Evolutionary conservation across 2,329 filamentous ascomycete genomes (phyloP).

Genomic region (Zelopaecilomyces penicillatus): DNA sequence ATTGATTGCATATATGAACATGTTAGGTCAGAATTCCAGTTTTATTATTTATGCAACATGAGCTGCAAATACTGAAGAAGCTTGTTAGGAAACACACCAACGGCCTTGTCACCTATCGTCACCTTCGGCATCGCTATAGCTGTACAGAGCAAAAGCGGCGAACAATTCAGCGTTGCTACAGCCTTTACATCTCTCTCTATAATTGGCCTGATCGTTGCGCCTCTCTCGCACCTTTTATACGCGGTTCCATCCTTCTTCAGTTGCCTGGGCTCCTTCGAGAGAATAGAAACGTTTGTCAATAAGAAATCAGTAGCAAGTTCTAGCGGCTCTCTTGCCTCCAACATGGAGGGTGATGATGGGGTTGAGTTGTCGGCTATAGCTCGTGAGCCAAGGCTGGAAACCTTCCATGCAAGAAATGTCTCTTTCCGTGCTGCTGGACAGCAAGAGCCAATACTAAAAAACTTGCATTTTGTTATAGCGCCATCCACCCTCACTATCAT

Average conservation of each 20-base stretch:
- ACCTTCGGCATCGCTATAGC: slow-evolving; percentile 16
- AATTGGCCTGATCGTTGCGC: slow-evolving; percentile 14
- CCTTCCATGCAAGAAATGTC: background rate
- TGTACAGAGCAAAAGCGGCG: background rate
- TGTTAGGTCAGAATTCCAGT: slow-evolving; percentile 11
- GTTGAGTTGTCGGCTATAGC: background rate
- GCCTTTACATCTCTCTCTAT: slow-evolving; percentile 18
- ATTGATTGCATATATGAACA: slow-evolving; percentile 13
- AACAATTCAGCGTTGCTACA: slow-evolving; percentile 3
- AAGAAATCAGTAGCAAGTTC: background rate
- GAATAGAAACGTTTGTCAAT: slow-evolving; percentile 11
- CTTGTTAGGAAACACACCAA: slow-evolving; percentile 6
- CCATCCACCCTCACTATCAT: background rate
- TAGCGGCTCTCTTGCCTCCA: background rate
- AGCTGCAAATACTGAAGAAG: slow-evolving; percentile 1
- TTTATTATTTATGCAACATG: too few relatives aligned
- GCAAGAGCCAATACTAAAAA: background rate
- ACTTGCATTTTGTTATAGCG: background rate
- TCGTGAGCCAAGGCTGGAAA: background rate
- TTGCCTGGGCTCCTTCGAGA: slow-evolving; percentile 16
- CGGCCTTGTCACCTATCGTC: slow-evolving; percentile 9
- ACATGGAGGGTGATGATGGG: background rate
- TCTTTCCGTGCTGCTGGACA: too few relatives aligned
- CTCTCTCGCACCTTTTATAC: slow-evolving; percentile 13
- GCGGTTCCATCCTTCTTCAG: slow-evolving; percentile 14